Percentiles rank a stretch among this genome's conserved stretches.
These are phyloP conservation scores for Silene uniflora DNA, from an alignment of 148 eudicot genomes.

Conservation along the genomic window DNA sequence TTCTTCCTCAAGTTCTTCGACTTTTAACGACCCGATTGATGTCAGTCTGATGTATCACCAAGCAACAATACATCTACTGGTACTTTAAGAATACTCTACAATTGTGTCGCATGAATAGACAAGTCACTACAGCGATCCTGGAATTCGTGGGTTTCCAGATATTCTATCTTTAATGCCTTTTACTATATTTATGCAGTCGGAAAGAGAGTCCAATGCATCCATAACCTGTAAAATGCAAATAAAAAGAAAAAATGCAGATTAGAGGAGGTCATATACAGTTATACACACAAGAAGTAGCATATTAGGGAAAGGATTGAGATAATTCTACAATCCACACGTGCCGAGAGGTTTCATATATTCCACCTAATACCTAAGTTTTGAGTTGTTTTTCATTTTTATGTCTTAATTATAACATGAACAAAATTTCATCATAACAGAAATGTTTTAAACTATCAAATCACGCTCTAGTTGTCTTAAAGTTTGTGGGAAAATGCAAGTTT, in stretches of 20 bases:
- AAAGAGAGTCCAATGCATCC: conserved; percentile 51
- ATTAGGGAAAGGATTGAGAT: neutral
- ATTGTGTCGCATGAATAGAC: conserved; percentile 19
- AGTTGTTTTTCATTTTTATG: neutral
- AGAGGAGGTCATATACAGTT: neutral
- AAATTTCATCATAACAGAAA: neutral
- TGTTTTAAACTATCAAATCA: neutral
- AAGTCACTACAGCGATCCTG: conserved; percentile 29
- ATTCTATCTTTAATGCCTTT: conserved; percentile 46
- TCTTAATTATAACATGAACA: neutral
- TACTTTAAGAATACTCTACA: conserved; percentile 31
- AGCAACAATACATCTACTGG: conserved; percentile 33
- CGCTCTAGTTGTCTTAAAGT: neutral
- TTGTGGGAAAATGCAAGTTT: neutral
- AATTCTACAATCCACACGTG: neutral
- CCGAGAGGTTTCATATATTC: neutral
- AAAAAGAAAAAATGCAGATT: neutral
- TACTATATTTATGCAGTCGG: conserved; percentile 30
- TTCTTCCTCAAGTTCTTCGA: neutral
- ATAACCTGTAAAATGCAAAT: conserved; percentile 45
- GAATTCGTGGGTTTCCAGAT: conserved; percentile 39
- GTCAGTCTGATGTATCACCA: conserved; percentile 17
- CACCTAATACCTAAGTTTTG: neutral
- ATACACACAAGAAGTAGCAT: neutral
- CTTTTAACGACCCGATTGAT: neutral